Conservation (phyloP, 768 basidiomycete species). For the Calocybe indica region DNA sequence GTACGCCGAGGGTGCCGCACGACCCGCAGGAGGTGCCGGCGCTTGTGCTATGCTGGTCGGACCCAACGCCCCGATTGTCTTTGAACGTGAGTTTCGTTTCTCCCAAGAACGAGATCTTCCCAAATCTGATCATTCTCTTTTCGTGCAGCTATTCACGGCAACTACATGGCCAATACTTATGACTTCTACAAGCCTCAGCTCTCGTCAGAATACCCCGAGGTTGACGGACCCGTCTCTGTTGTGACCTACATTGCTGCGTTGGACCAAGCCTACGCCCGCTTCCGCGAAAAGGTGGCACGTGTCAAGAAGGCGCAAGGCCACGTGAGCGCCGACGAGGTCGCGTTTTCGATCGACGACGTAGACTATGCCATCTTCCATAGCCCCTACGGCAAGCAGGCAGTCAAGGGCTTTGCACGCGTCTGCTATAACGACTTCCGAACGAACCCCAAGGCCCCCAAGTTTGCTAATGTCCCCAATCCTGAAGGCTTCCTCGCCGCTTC, state of each 20-base stretch:
- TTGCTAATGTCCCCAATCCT: constrained; percentile 64
- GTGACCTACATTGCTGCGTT: constrained; percentile 93
- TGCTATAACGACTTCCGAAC: constrained; percentile 89
- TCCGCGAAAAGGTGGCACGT: constrained; percentile 75
- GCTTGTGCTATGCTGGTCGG: constrained; percentile 94
- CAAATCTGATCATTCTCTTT: constrained; percentile 5
- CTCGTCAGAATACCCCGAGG: constrained; percentile 91
- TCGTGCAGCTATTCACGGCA: constrained; percentile 83
- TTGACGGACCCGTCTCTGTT: constrained; percentile 95
- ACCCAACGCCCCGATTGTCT: constrained; percentile 88
- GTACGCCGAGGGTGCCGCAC: constrained; percentile 92
- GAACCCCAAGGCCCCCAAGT: constrained; percentile 62
- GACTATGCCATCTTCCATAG: constrained; percentile 97
- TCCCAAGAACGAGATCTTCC: constrained; percentile 4
- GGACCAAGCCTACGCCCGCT: constrained; percentile 82
- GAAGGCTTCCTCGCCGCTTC: constrained; percentile 63
- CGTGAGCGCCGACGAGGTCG: constrained; percentile 33
- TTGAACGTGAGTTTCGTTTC: constrained; percentile 70
- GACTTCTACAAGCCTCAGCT: constrained; percentile 99
- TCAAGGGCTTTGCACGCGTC: constrained; percentile 93
- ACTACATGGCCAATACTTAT: constrained; percentile 95
- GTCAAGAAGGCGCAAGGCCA: constrained; percentile 44
- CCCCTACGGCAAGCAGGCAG: constrained; percentile 98
- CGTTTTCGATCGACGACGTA: constrained; percentile 75
- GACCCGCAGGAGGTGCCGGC: constrained; percentile 96